Conservation (phyloP, 2,329 filamentous ascomycete genomes). For the Exophiala sp. region DNA sequence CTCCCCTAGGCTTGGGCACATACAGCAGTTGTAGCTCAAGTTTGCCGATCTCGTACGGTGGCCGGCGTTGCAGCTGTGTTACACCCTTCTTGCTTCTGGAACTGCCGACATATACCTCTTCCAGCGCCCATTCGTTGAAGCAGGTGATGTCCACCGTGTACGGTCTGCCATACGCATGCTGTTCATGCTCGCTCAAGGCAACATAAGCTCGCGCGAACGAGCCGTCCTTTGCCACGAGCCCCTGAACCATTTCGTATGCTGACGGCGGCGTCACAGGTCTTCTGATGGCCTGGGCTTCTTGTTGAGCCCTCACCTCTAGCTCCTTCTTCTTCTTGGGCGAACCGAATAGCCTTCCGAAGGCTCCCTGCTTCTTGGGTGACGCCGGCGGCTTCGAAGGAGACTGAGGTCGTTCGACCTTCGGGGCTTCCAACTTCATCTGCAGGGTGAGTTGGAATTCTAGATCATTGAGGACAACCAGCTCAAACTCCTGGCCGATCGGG, state of each 20-base stretch:
- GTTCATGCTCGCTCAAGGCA: constrained; percentile 86
- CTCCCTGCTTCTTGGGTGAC: constrained; percentile 68
- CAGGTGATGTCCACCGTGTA: constrained; percentile 83
- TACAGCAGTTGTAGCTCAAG: constrained; percentile 90
- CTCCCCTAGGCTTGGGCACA: constrained; percentile 82
- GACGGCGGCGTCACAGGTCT: constrained; percentile 28
- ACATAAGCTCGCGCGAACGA: constrained; percentile 94
- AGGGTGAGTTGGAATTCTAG: constrained; percentile 98
- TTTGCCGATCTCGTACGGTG: constrained; percentile 95
- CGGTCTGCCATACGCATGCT: constrained; percentile 78
- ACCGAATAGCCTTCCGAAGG: constrained; percentile 86
- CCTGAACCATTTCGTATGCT: constrained; percentile 47
- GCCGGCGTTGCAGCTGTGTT: constrained; percentile 65
- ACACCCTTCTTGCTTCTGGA: constrained; percentile 88
- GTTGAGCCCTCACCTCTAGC: constrained; percentile 73
- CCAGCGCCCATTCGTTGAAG: constrained; percentile 98
- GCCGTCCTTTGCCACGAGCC: constrained; percentile 76
- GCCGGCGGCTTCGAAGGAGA: constrained; percentile 39
- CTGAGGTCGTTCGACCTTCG: constrained; percentile 49
- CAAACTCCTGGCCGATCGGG: constrained; percentile 95
- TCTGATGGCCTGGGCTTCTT: constrained; percentile 67
- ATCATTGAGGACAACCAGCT: constrained; percentile 92
- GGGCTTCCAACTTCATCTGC: constrained; percentile 87
- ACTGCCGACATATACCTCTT: constrained; percentile 73
- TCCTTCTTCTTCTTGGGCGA: constrained; percentile 97